These are phyloP conservation scores for Pythium sp. DNA, from an alignment of 352 stramenopile genomes.

Conservation along the genomic window DNA sequence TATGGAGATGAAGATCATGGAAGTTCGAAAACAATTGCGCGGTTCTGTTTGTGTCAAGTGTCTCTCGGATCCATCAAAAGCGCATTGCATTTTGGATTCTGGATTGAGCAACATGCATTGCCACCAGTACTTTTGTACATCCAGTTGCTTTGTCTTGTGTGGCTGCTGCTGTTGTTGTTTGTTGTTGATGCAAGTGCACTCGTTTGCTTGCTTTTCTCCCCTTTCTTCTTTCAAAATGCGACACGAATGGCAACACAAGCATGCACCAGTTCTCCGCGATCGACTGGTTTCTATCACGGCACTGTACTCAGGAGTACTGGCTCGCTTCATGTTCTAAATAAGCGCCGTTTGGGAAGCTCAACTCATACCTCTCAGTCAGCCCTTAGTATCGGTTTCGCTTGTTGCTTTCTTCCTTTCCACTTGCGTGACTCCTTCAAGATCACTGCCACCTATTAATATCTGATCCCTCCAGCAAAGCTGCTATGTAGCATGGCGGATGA, in stretches of 20 bases:
- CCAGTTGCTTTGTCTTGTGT: not conserved
- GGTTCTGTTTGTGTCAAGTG: not conserved
- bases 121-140: not conserved
- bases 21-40: not conserved
- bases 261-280: not conserved
- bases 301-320: not conserved
- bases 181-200: not conserved
- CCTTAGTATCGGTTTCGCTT: too few relatives aligned
- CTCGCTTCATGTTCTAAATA: not conserved
- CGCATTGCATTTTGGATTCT: not conserved
- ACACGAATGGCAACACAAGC: not conserved
- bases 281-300: not conserved
- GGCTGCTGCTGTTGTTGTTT: not conserved
- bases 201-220: not conserved
- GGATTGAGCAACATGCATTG: not conserved
- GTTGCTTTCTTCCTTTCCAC: too few relatives aligned
- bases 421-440: too few relatives aligned
- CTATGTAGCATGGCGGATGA: too few relatives aligned
- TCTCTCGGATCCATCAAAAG: not conserved
- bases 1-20: not conserved
- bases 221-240: not conserved
- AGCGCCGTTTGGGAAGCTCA: too few relatives aligned
- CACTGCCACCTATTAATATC: too few relatives aligned
- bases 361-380: too few relatives aligned
- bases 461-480: too few relatives aligned